phyloP scores from a whole-genome alignment of 176 grass and related monocot species.

The Oryza meyeriana region DNA sequence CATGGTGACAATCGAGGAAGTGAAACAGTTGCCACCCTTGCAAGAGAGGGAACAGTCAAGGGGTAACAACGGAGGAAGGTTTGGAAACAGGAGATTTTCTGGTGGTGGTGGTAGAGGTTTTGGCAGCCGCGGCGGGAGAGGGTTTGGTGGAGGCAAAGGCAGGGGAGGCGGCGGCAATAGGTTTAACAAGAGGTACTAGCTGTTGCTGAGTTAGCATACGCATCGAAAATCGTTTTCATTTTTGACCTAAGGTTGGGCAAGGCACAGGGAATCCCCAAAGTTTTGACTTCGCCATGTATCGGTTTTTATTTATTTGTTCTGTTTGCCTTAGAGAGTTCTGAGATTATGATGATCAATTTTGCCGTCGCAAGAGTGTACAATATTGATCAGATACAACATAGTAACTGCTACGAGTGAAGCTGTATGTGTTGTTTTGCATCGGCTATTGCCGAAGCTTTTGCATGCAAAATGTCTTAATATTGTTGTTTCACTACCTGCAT shows the following conservation, averaged over 20 bases:
- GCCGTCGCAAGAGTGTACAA: constrained; percentile 5
- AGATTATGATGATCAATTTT: constrained; percentile 39
- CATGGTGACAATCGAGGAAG: constrained; percentile 68
- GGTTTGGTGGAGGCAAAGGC: constrained; percentile 37
- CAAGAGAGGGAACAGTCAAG: constrained; percentile 71
- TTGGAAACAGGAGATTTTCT: constrained; percentile 45
- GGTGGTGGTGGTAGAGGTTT: constrained; percentile 38
- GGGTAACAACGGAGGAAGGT: constrained; percentile 38
- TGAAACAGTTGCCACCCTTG: constrained; percentile 68
- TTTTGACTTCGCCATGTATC: constrained; percentile 51
- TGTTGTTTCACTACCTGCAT: not conserved
- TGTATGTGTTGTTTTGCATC: constrained; percentile 10
- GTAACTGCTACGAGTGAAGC: not conserved
- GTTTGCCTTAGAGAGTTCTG: not conserved
- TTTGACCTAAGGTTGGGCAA: constrained; percentile 21
- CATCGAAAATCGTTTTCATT: no score
- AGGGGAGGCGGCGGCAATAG: constrained; percentile 55
- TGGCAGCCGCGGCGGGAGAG: constrained; percentile 33
- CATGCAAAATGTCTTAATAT: not conserved
- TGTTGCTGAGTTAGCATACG: not conserved
- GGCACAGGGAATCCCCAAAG: not conserved
- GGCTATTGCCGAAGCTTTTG: not conserved
- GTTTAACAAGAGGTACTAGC: constrained; percentile 62
- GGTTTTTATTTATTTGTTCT: constrained; percentile 32
- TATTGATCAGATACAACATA: constrained; percentile 32